Evolutionary conservation across 2,329 filamentous ascomycete genomes (phyloP).

Genomic region (Fragosphaeria purpurea): DNA sequence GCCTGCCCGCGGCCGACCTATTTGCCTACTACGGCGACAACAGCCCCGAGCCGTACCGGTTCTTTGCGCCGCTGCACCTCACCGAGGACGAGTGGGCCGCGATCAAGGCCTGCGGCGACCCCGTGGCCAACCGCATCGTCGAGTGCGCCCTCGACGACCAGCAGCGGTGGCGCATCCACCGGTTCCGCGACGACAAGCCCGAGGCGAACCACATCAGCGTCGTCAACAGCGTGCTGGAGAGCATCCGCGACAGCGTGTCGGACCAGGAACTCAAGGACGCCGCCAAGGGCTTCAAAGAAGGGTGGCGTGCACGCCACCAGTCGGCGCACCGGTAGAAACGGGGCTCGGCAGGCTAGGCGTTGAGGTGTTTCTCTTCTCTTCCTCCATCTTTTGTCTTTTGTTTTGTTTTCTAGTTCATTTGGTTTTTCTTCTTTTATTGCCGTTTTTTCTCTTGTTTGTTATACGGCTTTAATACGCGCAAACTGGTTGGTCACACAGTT

Average conservation of each 20-base stretch:
- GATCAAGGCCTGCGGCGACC: constrained; percentile 62
- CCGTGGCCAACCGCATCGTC: constrained; percentile 77
- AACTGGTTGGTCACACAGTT: no score
- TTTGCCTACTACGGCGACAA: constrained; percentile 56
- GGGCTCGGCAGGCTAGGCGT: neutral
- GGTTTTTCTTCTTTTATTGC: neutral
- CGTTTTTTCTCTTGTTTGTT: neutral
- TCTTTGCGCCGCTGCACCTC: constrained; percentile 58
- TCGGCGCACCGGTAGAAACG: constrained; percentile 18
- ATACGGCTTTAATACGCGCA: no score
- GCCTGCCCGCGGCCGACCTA: constrained; percentile 61
- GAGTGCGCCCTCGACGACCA: constrained; percentile 76
- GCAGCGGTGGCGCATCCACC: constrained; percentile 73
- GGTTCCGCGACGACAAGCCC: constrained; percentile 85
- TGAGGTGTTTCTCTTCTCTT: neutral
- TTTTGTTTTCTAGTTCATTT: neutral
- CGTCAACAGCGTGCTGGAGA: constrained; percentile 77
- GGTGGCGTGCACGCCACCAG: constrained; percentile 60
- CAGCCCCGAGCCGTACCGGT: constrained; percentile 41
- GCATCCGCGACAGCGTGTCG: constrained; percentile 76
- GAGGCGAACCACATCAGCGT: constrained; percentile 84
- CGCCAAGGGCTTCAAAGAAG: constrained; percentile 61
- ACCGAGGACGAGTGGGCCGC: constrained; percentile 72
- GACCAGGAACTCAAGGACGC: constrained; percentile 67
- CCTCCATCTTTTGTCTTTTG: neutral